Conservation (phyloP, 345 rosid genomes). For the Lenwebbia sp. region DNA sequence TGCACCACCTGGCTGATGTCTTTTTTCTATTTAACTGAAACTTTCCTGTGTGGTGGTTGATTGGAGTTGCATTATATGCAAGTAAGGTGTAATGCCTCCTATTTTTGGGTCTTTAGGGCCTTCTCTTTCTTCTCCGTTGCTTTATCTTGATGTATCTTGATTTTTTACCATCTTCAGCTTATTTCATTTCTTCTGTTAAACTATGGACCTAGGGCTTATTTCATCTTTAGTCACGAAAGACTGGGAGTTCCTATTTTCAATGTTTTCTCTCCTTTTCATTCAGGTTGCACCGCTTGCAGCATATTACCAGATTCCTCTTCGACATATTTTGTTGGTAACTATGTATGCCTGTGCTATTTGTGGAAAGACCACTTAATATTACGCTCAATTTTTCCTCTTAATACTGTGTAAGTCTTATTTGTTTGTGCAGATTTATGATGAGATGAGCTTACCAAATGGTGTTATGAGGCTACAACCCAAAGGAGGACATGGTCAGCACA, state of each 20-base stretch:
- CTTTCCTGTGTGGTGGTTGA: not conserved
- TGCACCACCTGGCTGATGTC: not conserved
- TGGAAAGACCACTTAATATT: not conserved
- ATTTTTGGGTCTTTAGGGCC: not conserved
- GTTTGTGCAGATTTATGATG: slow-evolving; percentile 58
- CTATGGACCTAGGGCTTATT: not conserved
- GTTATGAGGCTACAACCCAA: slow-evolving; percentile 78
- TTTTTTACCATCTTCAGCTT: not conserved
- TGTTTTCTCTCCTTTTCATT: not conserved
- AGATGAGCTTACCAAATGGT: slow-evolving; percentile 87
- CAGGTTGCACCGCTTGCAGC: slow-evolving; percentile 97
- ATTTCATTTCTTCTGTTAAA: not conserved
- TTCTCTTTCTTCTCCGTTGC: not conserved
- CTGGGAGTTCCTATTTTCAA: not conserved
- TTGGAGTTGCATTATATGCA: not conserved
- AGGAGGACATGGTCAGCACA: slow-evolving; percentile 89
- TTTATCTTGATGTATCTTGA: not conserved
- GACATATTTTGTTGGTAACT: slow-evolving; percentile 74
- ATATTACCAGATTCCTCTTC: slow-evolving; percentile 78
- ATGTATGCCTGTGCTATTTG: not conserved
- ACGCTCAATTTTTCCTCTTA: not conserved
- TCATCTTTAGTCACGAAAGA: not conserved
- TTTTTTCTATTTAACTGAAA: not conserved
- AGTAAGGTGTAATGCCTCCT: not conserved
- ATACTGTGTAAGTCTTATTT: not conserved